These are phyloP conservation scores for Gossypium trilobum DNA, from an alignment of 441 rosid species.

Conservation along the genomic window DNA sequence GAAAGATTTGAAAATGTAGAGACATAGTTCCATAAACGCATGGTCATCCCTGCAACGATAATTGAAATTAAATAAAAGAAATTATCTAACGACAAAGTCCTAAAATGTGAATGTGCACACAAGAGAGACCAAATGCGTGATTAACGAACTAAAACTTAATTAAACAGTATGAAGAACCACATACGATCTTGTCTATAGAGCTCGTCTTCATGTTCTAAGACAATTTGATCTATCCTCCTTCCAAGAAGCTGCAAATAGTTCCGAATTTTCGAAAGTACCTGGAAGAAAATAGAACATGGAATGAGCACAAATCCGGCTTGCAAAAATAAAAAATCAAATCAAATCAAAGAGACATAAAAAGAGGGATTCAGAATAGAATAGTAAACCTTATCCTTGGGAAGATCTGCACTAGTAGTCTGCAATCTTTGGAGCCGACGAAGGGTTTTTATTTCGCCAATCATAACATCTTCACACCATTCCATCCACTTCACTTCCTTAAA, in stretches of 20 bases:
- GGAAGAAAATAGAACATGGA: slow-evolving; percentile 6
- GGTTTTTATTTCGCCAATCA: slow-evolving; percentile 71
- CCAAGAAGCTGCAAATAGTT: slow-evolving; percentile 89
- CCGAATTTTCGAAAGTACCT: slow-evolving; percentile 93
- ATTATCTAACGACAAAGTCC: not conserved
- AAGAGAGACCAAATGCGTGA: not conserved
- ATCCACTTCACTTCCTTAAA: slow-evolving; percentile 98
- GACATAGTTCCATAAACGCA: slow-evolving; percentile 89
- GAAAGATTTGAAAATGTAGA: slow-evolving; percentile 87
- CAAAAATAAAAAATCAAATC: not conserved
- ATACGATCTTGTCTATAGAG: slow-evolving; percentile 75
- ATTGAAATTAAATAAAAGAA: not conserved
- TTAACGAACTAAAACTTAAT: not conserved
- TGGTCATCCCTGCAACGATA: slow-evolving; percentile 64
- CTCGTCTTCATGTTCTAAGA: slow-evolving; percentile 60
- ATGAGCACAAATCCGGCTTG: not conserved
- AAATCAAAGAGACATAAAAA: not conserved
- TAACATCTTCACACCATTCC: slow-evolving; percentile 99
- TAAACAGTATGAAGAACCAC: slow-evolving; percentile 22
- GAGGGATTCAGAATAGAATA: not conserved
- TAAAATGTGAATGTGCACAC: not conserved
- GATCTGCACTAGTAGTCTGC: slow-evolving; percentile 89
- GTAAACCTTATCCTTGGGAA: slow-evolving; percentile 84
- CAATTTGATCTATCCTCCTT: slow-evolving; percentile 69
- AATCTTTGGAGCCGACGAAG: slow-evolving; percentile 70